A percentile compares a stretch with the other conserved stretches of the same genome.
phyloP scores from a whole-genome alignment of 805 yeast genomes.

The Cyberlindnera amylophila region DNA sequence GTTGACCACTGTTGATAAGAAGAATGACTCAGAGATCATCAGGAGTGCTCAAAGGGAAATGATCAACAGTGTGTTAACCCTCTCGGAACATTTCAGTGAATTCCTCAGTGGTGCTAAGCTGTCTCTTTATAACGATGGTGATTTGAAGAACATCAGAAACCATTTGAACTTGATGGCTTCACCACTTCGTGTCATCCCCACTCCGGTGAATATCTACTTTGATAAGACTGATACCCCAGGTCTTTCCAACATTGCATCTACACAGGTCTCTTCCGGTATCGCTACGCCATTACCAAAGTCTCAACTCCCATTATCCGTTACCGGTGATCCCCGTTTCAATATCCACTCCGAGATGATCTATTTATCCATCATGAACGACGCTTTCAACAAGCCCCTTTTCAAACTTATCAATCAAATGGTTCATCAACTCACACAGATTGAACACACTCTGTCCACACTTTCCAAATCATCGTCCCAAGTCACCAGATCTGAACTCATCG shows the following conservation, averaged over 20 bases:
- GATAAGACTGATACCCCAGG: slow-evolving; percentile 6
- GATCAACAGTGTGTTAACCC: slow-evolving; percentile 29
- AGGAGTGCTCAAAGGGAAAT: slow-evolving; percentile 28
- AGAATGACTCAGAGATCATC: slow-evolving; percentile 18
- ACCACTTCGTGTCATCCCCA: slow-evolving; percentile 40
- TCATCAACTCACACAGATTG: slow-evolving; percentile 25
- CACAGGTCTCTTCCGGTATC: slow-evolving; percentile 23
- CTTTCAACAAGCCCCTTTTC: slow-evolving; percentile 31
- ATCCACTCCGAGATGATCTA: slow-evolving; percentile 21
- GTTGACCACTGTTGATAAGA: slow-evolving; percentile 3
- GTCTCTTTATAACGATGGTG: slow-evolving; percentile 30
- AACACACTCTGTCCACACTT: slow-evolving; percentile 6
- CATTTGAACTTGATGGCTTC: slow-evolving; percentile 36
- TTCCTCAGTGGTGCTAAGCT: slow-evolving; percentile 38
- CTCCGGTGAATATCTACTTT: slow-evolving; percentile 16
- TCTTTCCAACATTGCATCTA: background rate
- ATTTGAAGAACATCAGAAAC: slow-evolving; percentile 37
- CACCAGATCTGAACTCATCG: background rate
- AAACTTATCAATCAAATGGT: slow-evolving; percentile 32
- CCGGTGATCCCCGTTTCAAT: slow-evolving; percentile 7
- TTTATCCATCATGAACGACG: slow-evolving; percentile 29
- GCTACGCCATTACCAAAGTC: slow-evolving; percentile 35
- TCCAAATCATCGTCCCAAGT: background rate
- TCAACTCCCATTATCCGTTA: slow-evolving; percentile 5
- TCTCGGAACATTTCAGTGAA: slow-evolving; percentile 42